Base-by-base conservation (phyloP, 192 early-diverging fungal species). In the Gamsiella multidivaricata region DNA sequence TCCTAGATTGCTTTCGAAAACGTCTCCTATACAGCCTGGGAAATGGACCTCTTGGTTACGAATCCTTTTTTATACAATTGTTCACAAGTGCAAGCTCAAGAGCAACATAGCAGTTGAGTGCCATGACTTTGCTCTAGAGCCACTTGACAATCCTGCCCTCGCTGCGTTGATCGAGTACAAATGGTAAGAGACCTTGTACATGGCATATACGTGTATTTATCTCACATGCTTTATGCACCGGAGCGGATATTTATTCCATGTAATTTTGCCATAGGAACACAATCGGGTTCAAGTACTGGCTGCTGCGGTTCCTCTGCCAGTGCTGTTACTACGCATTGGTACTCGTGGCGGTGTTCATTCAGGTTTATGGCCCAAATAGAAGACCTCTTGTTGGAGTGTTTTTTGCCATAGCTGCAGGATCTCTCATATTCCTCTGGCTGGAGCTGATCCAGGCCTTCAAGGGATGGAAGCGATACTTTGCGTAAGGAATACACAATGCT, bases 91-190 rank as follows among this genome's bases (percentile, higher is more conserved):
- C 45, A 46, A 46, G 45, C n/a, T 46, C 45, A 46, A 46, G 45
- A 9, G 5, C 7, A 12, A 42, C 4, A n/a, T 17, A 3, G 11
- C 28, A 5, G 23, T 70, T 17, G 26, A 29, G 5, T 49, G 45
- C 22, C 45, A 57, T 6, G 33, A 39, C 20, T 70, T 59, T 22
- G 29, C n/a, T 12, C 41, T 49, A 12, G 59, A 54, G 17, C 43
- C 14, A 5, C 41, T 70, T 28, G 69, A 70, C 22, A 70, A 70
- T 26, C 69, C 69, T 20, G 69, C 69, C 7, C 46, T 70, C 9
- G 52, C 37, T 14, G 69, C 59, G 7, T 46, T 70, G 41, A 28
- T 70, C 18, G 52, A 60, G 31, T 70, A 70, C 69, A 70, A 70
- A 45, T 70, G 69, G 69, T 70, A 70, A 4, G 26, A 18, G 9